Base-by-base conservation (phyloP, 768 basidiomycete species). In the Pleurotus cornucopiae region DNA sequence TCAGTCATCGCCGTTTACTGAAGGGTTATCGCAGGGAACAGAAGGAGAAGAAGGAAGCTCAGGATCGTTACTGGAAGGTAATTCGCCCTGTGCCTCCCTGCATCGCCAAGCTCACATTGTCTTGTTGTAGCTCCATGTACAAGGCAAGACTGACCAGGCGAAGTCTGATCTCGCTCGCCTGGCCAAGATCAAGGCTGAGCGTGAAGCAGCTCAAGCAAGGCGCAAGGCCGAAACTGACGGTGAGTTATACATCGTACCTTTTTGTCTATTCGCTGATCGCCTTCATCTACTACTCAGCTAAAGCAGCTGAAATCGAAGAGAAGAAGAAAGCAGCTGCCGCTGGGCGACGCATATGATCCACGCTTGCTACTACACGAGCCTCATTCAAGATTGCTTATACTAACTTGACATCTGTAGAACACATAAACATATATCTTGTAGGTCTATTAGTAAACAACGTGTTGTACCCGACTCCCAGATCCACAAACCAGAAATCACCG, bases 101-200 rank as follows among this genome's bases (percentile, higher is more conserved):
- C 14, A 11, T 38, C 13, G 21, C 38, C 64, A 18, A 18, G 52
- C 56, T 51, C 30, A 40, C 54, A 14, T 46, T 51, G 5, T 37
- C 26, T 55, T 26, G 1, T 57, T 48, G 43, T 61, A 89, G 89
- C 75, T 89, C 30, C 89, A 92, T 63, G 51, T 74, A 13, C 76
- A 81, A 69, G 95, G 95, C 58, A 90, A 97, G 84, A 98, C 95
- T 0, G 85, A 88, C 37, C 80, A 97, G 68, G 94, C 95, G 16
- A 90, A 94, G 73, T 70, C 86, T 3, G 95, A 98, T 70, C 83
- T 98, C 49, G 82, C 88, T 16, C 83, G 95, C 37, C 82, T 98
- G 13, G 82, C 83, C 46, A 89, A 86, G 83, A 91, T 98, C 64
- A 83, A 82, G 58, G 86, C 84, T 55, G 91, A 96, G 58, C 87